Evolutionary conservation across 2,329 filamentous ascomycete species (phyloP), one percentile per base, ranked within the genome.

Genomic region (Aspergillus novofumigatus): DNA sequence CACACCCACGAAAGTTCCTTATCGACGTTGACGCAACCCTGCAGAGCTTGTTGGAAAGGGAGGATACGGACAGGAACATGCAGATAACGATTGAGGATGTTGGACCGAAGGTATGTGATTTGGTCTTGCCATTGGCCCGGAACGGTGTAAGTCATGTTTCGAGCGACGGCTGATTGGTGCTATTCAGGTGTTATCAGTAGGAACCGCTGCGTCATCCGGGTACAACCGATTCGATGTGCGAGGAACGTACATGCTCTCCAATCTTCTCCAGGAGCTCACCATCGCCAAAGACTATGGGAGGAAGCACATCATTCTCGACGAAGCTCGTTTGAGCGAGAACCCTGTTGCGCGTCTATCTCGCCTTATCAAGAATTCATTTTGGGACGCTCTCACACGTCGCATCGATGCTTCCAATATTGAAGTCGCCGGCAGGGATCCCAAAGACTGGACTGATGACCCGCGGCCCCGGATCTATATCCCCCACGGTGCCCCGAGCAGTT

Each of bases 41-140:
- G 56, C 83, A 92, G 69, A 87, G 84, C 58, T 81, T 99, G 48
- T 81, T 91, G 60, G 85, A 86, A 41, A 89, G 93, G 64, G 94
- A 99, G 74, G 94, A 99, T 70, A 95, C 92, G 29, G 92, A 99
- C 75, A 81, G 85, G 56, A 97, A 99, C 75, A 90, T 91, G 81
- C 92, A 97, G 75, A 99, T 99, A 73, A 99, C 94, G 29, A 96
- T 97, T 67, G 94, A 97, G 70, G 94, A 99, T 76, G 84, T 85
- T 62, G 94, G 94, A 0, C 93, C 94, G 51, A 99, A 97, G 83
- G 90, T 89, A 69, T 48, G 62, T 53, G 32, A 14, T 17, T 23
- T 26, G 20, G 17, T 25, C n/a, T 20, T n/a, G 11, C 6, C 17
- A 41, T 52, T 17, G 42, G 10, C 42, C 10, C 44, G 14, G 28